Conservation (phyloP, 805 yeast genomes). For the Nakazawaea ambrosiae region DNA sequence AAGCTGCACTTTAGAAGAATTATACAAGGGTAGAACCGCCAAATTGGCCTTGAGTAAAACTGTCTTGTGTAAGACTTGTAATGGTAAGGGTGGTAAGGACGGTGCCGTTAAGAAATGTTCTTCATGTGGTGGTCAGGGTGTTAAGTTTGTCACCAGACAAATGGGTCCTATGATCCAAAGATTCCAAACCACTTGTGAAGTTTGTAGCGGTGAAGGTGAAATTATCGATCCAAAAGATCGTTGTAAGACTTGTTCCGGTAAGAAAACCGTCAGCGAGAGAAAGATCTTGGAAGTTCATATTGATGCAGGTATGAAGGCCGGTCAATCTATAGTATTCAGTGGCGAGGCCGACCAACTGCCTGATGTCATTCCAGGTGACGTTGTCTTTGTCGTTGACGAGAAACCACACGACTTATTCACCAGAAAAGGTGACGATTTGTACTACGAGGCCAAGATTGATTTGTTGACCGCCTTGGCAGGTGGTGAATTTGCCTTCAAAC, state of each 20-base stretch:
- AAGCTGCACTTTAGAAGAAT: slow-evolving; percentile 81
- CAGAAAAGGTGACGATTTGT: slow-evolving; percentile 86
- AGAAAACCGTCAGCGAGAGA: slow-evolving; percentile 80
- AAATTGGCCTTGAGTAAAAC: slow-evolving; percentile 93
- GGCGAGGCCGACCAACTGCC: slow-evolving; percentile 99
- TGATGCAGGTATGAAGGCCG: slow-evolving; percentile 95
- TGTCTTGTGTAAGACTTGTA: slow-evolving; percentile 78
- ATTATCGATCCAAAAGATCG: slow-evolving; percentile 80
- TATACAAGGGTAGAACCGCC: slow-evolving; percentile 89
- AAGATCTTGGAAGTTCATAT: slow-evolving; percentile 91
- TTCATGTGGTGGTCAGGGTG: slow-evolving; percentile 87
- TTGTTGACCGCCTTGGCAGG: slow-evolving; percentile 94
- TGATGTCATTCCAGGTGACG: slow-evolving; percentile 93
- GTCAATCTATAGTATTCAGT: slow-evolving; percentile 81
- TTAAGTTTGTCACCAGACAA: slow-evolving; percentile 87
- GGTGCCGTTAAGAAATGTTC: slow-evolving; percentile 84
- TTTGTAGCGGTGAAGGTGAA: slow-evolving; percentile 89
- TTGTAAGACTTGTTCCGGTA: slow-evolving; percentile 83
- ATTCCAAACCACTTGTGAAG: slow-evolving; percentile 91
- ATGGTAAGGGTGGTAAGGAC: slow-evolving; percentile 94
- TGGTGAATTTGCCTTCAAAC: slow-evolving; percentile 83
- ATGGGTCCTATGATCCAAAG: slow-evolving; percentile 99
- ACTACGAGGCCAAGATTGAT: slow-evolving; percentile 81
- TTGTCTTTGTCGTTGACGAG: slow-evolving; percentile 84
- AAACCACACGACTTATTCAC: slow-evolving; percentile 77